Evolutionary conservation across 176 grass and related monocot species (phyloP), one percentile per base, ranked within the genome.

Genomic region (Saccharum spontaneum): DNA sequence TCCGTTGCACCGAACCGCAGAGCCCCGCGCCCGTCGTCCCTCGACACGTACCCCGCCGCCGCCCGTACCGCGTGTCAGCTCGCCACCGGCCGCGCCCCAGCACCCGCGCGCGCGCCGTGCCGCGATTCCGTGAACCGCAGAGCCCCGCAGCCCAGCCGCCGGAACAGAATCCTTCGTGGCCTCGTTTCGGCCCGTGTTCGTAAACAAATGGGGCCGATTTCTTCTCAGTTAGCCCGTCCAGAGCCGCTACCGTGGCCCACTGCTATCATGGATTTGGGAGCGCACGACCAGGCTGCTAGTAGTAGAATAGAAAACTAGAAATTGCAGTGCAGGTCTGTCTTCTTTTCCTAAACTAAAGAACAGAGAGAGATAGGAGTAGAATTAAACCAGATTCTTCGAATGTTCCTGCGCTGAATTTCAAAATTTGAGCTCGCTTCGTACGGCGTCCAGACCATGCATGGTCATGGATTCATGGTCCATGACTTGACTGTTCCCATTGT

Each of bases 1-100:
- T 84, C 88, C 86, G 90, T 86, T 92, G 88, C 81, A 88, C 90
- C 90, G 50, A 79, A 85, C 87, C 48, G 45, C 7, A 8, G 59
- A 11, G 76, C 60, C 67, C 12, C 69, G 3, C 8, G 48, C 61
- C 79, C 84, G 16, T 87, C 40, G 69, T 33, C 46, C 74, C 17
- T 68, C 68, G 84, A 90, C 89, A 90, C 89, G 89, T 87, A 83
- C 45, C 60, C 74, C 22, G 48, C 75, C 80, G 61, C 60, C 39
- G 57, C 88, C 50, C 74, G 37, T 82, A 83, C 67, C 16, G 66
- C 79, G 57, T 86, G 84, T 83, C 88, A 78, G 67, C 80, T 78
- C 38, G 66, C 73, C 84, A 78, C 66, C 83, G 79, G 73, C 78
- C 83, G 22, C 10, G 9, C 55, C 54, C 54, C 55, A 20, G 2